These are phyloP conservation scores for Ilyonectria robusta DNA, from an alignment of 2,329 filamentous ascomycete genomes.

Conservation along the genomic window DNA sequence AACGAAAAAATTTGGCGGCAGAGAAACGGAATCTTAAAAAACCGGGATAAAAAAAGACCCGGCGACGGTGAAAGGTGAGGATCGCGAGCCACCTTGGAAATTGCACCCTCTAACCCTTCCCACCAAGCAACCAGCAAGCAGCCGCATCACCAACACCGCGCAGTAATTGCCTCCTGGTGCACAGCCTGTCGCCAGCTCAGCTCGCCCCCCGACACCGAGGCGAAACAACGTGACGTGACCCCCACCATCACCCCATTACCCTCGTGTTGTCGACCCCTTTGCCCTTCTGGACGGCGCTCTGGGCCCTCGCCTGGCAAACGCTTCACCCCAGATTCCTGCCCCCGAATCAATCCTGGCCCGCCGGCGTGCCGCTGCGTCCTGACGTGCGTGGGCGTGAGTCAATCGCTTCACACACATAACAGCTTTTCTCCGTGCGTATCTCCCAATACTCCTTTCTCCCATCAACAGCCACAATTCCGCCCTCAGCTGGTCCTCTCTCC, in stretches of 20 bases:
- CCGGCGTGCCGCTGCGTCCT: constrained; percentile 10
- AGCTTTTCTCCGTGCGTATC: constrained; percentile 17
- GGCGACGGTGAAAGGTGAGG: constrained; percentile 26
- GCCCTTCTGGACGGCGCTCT: constrained; percentile 1
- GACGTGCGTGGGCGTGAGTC: constrained; percentile 20
- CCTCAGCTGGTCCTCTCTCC: not conserved
- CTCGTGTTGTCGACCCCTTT: constrained; percentile 36
- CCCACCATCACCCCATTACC: constrained; percentile 46
- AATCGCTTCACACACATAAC: constrained; percentile 22
- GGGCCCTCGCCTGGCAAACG: constrained; percentile 12
- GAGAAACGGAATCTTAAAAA: constrained; percentile 14
- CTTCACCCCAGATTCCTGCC: constrained; percentile 20
- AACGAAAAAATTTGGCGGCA: constrained; percentile 25
- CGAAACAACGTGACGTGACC: constrained; percentile 47
- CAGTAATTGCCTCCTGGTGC: constrained; percentile 19
- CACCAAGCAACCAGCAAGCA: not conserved
- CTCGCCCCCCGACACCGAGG: not conserved
- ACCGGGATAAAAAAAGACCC: constrained; percentile 27
- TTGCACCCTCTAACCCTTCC: constrained; percentile 21
- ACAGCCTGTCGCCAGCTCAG: not conserved
- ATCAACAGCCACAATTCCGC: constrained; percentile 3
- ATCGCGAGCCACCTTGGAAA: constrained; percentile 24
- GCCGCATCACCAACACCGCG: constrained; percentile 15
- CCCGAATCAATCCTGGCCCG: constrained; percentile 10
- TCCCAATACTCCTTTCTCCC: constrained; percentile 15